phyloP scores from a whole-genome alignment of 1,139 yeast genomes.

The Candida gigantensis region DNA sequence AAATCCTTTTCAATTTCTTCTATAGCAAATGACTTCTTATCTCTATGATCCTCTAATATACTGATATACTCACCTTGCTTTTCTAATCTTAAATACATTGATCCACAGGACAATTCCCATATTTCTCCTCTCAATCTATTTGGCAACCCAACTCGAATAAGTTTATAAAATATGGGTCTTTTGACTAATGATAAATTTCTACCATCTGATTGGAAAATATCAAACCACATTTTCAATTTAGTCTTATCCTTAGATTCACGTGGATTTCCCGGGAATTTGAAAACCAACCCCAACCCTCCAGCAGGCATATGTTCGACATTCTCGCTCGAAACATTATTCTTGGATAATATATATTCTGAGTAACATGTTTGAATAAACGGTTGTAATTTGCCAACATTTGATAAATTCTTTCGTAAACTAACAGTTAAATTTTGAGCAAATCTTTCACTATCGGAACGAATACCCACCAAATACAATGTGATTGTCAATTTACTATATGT shows the following conservation, averaged over 20 bases:
- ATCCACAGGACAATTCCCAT: constrained; percentile 93
- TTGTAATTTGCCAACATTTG: constrained; percentile 60
- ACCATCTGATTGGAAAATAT: constrained; percentile 80
- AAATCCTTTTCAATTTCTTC: constrained; percentile 97
- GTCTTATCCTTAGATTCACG: constrained; percentile 75
- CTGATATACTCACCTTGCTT: constrained; percentile 60
- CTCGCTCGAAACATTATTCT: constrained; percentile 52
- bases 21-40: constrained; percentile 74
- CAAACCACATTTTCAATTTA: constrained; percentile 92
- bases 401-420: constrained; percentile 62
- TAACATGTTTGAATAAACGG: constrained; percentile 74
- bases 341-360: constrained; percentile 77
- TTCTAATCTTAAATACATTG: constrained; percentile 71
- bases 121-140: constrained; percentile 90
- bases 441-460: constrained; percentile 75
- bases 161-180: constrained; percentile 76
- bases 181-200: constrained; percentile 75
- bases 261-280: constrained; percentile 89
- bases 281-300: constrained; percentile 82
- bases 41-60: constrained; percentile 59
- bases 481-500: constrained; percentile 69
- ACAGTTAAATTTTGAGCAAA: constrained; percentile 71
- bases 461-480: constrained; percentile 73
- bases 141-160: constrained; percentile 88
- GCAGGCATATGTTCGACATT: constrained; percentile 58